Percentiles rank a stretch among this genome's conserved stretches.
These are phyloP conservation scores for Opeltia flavorubescens DNA, from an alignment of 495 filamentous ascomycete genomes.

Conservation along the genomic window DNA sequence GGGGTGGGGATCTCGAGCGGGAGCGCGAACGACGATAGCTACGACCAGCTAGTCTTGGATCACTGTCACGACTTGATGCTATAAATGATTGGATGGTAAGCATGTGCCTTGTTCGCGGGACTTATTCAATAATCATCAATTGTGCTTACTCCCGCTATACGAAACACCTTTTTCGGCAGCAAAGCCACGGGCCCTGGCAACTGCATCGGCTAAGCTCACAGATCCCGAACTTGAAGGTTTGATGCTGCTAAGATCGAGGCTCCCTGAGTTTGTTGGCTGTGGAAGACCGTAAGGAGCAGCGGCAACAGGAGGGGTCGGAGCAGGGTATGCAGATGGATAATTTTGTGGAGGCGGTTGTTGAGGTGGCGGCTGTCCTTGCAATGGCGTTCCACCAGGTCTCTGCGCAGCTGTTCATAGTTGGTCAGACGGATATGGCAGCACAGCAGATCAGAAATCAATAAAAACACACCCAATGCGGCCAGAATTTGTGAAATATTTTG, in stretches of 20 bases:
- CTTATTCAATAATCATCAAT: neutral
- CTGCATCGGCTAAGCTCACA: constrained; percentile 57
- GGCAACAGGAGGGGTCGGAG: constrained; percentile 27
- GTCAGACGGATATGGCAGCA: neutral
- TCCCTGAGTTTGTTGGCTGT: constrained; percentile 53
- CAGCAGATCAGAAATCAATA: neutral
- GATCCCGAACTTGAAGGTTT: constrained; percentile 60
- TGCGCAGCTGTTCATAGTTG: constrained; percentile 25
- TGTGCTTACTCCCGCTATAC: constrained; percentile 21
- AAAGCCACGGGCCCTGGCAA: constrained; percentile 57
- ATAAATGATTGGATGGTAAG: constrained; percentile 7
- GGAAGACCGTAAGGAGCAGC: constrained; percentile 39
- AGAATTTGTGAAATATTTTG: constrained; percentile 39
- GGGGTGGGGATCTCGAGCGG: constrained; percentile 52
- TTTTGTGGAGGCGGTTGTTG: constrained; percentile 19
- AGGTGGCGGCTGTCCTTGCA: constrained; percentile 23
- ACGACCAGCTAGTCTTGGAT: constrained; percentile 28
- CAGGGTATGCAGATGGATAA: constrained; percentile 16
- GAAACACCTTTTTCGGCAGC: constrained; percentile 54
- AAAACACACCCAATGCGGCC: constrained; percentile 35
- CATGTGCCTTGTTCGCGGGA: neutral
- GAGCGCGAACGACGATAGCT: constrained; percentile 46
- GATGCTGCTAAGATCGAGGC: constrained; percentile 59
- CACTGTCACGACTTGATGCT: constrained; percentile 20
- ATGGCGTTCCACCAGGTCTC: constrained; percentile 26